Conservation (phyloP, 169 alveolate species). For the Plasmodium gallinaceum region DNA sequence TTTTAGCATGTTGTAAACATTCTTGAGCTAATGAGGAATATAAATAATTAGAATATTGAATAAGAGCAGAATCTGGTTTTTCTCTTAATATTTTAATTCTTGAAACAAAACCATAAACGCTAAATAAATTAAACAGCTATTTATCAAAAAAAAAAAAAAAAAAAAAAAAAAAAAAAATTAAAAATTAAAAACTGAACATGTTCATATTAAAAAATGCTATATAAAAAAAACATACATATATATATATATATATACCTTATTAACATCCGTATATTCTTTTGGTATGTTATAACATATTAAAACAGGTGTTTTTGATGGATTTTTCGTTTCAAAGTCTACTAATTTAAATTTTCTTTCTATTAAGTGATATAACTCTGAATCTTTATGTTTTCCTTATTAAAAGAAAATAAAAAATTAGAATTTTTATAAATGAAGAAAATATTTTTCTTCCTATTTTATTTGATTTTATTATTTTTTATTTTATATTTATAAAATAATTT, state of each 20-base stretch:
- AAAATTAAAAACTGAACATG: background rate
- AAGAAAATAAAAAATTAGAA: background rate
- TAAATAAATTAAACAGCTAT: constrained; percentile 83
- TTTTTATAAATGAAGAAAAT: too few species aligned
- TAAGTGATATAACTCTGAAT: constrained; percentile 52
- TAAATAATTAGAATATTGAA: constrained; percentile 80
- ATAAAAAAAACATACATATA: background rate
- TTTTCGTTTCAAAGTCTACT: constrained; percentile 77
- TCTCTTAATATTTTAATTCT: constrained; percentile 82
- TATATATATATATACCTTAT: constrained; percentile 64
- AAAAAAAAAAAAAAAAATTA: background rate
- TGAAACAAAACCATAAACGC: constrained; percentile 81
- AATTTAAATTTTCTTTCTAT: constrained; percentile 78
- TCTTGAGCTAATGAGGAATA: constrained; percentile 82
- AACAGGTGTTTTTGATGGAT: constrained; percentile 83
- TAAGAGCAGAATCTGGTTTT: constrained; percentile 83
- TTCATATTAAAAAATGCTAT: too few species aligned
- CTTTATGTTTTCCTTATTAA: constrained; percentile 25
- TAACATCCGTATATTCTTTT: constrained; percentile 77
- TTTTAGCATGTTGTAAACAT: constrained; percentile 70
- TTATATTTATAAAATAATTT: background rate
- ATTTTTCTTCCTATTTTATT: background rate
- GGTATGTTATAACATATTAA: constrained; percentile 82
- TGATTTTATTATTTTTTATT: background rate
- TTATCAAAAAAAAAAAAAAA: background rate